Base-by-base conservation (phyloP, 2,329 filamentous ascomycete species). In the Botrytis fabae region DNA sequence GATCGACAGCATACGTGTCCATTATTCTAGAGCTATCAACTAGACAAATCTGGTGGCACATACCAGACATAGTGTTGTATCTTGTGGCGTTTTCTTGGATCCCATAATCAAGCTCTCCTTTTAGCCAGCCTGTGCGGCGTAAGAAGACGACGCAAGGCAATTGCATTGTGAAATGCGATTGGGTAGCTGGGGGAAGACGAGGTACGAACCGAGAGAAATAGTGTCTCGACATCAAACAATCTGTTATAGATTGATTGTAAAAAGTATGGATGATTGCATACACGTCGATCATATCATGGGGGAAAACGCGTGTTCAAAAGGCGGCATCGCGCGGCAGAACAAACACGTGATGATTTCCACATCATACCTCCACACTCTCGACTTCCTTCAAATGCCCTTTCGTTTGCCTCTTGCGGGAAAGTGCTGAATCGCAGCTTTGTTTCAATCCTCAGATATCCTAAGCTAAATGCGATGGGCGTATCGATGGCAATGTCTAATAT, bases 41-140 rank as follows among this genome's bases (percentile, higher is more conserved):
- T 28, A 44, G 61, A 63, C 4, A 10, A 63, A 42, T 28, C n/a
- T n/a, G 35, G 59, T 6, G 10, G 59, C 59, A 35, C 59, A 38
- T 22, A 61, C 35, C 28, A 61, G 20, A 61, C 35, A 25, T 40
- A 25, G 20, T 22, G 5, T 38, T 35, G 10, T 61, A 14, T 61
- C 22, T 38, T 22, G 59, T 61, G 32, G 32, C 20, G 35, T 38
- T 25, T 32, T 61, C 32, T 61, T 61, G 32, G 22, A 38, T 14
- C 25, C 10, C 5, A 32, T 22, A 61, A 61, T 61, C 32, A 61
- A 61, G 35, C 59, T 63, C 44, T 63, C 38, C 40, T 44, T 44
- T 63, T 63, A 25, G 61, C 61, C 44, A 63, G 61, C 40, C 61
- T 63, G 61, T 63, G 14, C 16, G 61, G 38, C n/a, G 51, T 57